Base-by-base conservation (phyloP, 2,329 filamentous ascomycete species). In the Botrytis cinerea region DNA sequence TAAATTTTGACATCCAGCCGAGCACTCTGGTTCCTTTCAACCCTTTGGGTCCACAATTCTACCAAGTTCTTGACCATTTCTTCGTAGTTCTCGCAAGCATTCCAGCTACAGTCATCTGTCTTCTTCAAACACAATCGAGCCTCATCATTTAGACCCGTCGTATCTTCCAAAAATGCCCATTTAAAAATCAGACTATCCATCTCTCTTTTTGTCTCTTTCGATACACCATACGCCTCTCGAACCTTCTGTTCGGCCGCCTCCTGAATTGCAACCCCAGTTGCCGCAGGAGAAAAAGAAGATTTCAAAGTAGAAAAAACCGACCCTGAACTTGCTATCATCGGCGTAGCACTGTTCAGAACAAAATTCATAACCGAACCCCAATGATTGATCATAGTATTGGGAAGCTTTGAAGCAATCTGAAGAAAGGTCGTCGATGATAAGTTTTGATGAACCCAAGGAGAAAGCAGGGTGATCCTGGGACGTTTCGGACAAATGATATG, bases 401-500 rank as follows among this genome's bases (percentile, higher is more conserved):
- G 79, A 14, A 80, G 74, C 22, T 72, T 59, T 14, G 74, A 72
- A 0, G 77, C 78, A 3, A 71, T 43, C 25, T 67, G 59, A 2
- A 79, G 74, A 5, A 75, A 70, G 1, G 69, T 64, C 25, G 73
- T 70, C 3, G 70, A 71, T 45, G 75, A 73, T 45, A 75, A 70
- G 4, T 79, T 76, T 64, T 81, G 80, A 70, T 84, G 81, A 4
- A 86, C 83, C 81, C 82, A 86, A 73, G 78, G 75, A 78, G 66
- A 80, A 78, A 80, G 76, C 57, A 83, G 60, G 40, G 69, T 69
- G n/a, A 69, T 69, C 18, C 66, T 69, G 12, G 69, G 45, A 2
- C 35, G 57, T 3, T n/a, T 32, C 8, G 74, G 35, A 60, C 75
- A 28, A 85, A 78, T 32, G 84, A 75, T 9, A 79, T 68, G 8